These are phyloP conservation scores for Cercospora berteroae DNA, from an alignment of 2,329 filamentous ascomycete species.

Conservation along the genomic window DNA sequence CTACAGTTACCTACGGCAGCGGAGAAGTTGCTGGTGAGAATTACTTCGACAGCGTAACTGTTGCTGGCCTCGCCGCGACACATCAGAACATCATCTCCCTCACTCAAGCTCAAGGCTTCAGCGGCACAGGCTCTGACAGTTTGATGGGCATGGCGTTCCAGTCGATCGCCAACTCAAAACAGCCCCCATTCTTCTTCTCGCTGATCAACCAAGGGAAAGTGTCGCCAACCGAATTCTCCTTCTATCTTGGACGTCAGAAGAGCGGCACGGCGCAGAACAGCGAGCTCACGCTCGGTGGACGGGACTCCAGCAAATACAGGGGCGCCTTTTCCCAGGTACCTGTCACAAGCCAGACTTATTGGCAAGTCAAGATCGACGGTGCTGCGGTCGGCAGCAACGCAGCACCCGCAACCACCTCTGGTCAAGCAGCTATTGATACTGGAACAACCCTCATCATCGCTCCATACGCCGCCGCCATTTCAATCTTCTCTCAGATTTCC, in stretches of 20 bases:
- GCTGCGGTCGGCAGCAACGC: conserved; percentile 15
- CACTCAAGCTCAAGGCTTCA: conserved; percentile 30
- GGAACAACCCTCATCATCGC: conserved; percentile 38
- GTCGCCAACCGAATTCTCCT: conserved; percentile 31
- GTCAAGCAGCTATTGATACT: conserved; percentile 32
- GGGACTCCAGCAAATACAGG: conserved; percentile 27
- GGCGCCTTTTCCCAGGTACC: conserved; percentile 28
- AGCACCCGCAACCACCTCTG: conserved; percentile 17
- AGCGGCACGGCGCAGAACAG: conserved; percentile 24
- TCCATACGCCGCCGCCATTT: conserved; percentile 32
- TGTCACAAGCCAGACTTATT: conserved; percentile 30
- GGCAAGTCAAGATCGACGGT: conserved; percentile 32
- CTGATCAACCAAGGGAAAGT: conserved; percentile 29
- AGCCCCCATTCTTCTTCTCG: conserved; percentile 31
- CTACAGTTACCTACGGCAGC: conserved; percentile 29
- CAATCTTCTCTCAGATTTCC: conserved; percentile 38
- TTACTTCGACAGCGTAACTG: conserved; percentile 29
- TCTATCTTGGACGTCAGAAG: conserved; percentile 31
- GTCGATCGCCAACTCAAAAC: conserved; percentile 23
- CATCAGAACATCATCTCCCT: conserved; percentile 31
- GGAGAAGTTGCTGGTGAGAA: conserved; percentile 29
- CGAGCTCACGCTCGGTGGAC: conserved; percentile 32
- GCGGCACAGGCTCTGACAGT: conserved; percentile 24
- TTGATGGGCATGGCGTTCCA: conserved; percentile 30
- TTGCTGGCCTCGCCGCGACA: conserved; percentile 27